Conservation (phyloP, 768 basidiomycete genomes). For the Tephrocybe sp. region DNA sequence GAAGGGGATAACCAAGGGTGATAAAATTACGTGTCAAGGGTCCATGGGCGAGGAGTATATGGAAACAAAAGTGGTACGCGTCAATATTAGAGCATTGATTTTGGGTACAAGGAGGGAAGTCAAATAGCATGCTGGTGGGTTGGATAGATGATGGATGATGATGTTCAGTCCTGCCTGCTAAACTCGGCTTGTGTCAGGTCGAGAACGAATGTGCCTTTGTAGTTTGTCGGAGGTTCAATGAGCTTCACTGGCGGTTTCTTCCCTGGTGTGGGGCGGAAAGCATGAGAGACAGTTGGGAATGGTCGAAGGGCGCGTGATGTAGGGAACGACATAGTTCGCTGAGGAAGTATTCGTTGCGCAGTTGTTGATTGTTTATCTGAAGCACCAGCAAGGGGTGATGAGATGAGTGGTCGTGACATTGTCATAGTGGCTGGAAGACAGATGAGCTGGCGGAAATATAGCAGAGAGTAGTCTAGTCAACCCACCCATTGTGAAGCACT, state of each 20-base stretch:
- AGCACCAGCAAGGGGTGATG: conserved; percentile 61
- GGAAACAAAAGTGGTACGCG: conserved; percentile 6
- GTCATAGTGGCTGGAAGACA: conserved; percentile 36
- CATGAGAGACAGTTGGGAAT: conserved; percentile 60
- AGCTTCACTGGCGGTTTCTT: conserved; percentile 61
- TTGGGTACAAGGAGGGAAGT: not conserved
- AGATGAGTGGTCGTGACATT: conserved; percentile 49
- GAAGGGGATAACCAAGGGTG: conserved; percentile 4
- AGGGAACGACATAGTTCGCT: conserved; percentile 55
- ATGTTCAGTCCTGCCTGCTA: conserved; percentile 51
- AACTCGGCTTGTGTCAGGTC: conserved; percentile 84
- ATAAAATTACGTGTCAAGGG: conserved; percentile 3
- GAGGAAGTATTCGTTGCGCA: conserved; percentile 32
- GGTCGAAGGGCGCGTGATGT: conserved; percentile 76
- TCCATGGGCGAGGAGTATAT: conserved; percentile 6
- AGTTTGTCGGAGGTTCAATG: conserved; percentile 76
- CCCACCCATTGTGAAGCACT: conserved; percentile 36
- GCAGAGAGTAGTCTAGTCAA: conserved; percentile 5
- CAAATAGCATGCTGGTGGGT: not conserved
- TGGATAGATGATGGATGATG: conserved; percentile 4
- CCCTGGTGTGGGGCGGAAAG: conserved; percentile 30
- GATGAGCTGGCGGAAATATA: conserved; percentile 4
- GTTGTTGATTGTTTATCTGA: conserved; percentile 26
- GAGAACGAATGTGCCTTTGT: conserved; percentile 67
- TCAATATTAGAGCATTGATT: conserved; percentile 9